phyloP scores from a whole-genome alignment of 2,329 filamentous ascomycete genomes.

The Xylariaceae sp. region DNA sequence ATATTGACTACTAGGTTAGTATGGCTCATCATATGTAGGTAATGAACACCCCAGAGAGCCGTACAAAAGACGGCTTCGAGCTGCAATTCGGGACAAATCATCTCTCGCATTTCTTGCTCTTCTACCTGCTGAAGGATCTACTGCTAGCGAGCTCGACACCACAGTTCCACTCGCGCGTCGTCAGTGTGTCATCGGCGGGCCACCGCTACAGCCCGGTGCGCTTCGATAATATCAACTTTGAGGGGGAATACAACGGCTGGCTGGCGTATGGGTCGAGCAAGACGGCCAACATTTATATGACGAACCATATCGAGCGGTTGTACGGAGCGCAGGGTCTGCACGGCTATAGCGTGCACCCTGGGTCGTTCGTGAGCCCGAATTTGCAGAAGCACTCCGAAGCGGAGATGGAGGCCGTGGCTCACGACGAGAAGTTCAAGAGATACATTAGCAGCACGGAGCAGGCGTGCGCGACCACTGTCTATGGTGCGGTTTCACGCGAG shows the following conservation, averaged over 20 bases:
- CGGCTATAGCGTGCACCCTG: slow-evolving; percentile 51
- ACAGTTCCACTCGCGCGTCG: slow-evolving; percentile 51
- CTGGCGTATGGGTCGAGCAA: slow-evolving; percentile 42
- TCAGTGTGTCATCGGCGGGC: slow-evolving; percentile 50
- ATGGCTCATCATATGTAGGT: too few species aligned
- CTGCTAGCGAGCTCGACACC: slow-evolving; percentile 50
- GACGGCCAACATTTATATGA: slow-evolving; percentile 54
- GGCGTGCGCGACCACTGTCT: slow-evolving; percentile 52
- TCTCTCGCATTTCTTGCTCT: slow-evolving; percentile 51
- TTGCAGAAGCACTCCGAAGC: slow-evolving; percentile 40
- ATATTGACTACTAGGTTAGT: too few species aligned
- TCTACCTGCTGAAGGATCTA: slow-evolving; percentile 53
- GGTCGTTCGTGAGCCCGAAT: slow-evolving; percentile 46
- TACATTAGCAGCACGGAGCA: slow-evolving; percentile 46
- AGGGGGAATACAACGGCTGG: slow-evolving; percentile 41
- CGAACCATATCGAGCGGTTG: slow-evolving; percentile 54
- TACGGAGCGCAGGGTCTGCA: slow-evolving; percentile 50
- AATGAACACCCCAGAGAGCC: slow-evolving; percentile 20
- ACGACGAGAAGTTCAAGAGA: slow-evolving; percentile 22
- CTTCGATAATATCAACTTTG: slow-evolving; percentile 49
- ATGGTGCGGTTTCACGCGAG: slow-evolving; percentile 47
- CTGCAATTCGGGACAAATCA: slow-evolving; percentile 30
- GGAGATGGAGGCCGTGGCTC: too few species aligned
- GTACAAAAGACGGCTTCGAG: slow-evolving; percentile 29
- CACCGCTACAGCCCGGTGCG: slow-evolving; percentile 46